phyloP scores from a whole-genome alignment of 768 basidiomycete species.

The Hygrocybe coccinea region DNA sequence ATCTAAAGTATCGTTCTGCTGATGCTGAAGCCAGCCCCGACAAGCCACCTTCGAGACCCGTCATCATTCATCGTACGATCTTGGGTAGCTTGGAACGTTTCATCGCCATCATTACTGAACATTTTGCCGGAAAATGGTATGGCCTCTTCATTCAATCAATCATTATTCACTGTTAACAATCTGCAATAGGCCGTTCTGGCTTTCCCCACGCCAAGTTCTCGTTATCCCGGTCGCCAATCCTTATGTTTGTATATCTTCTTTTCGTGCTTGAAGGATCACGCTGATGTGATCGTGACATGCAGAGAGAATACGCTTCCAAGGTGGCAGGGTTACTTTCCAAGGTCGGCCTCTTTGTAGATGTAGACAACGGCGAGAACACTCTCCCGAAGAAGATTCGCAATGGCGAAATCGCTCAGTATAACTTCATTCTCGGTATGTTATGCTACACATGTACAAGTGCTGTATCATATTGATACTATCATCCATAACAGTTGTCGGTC shows the following conservation, averaged over 20 bases:
- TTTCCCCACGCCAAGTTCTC: conserved; percentile 92
- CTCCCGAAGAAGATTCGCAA: conserved; percentile 97
- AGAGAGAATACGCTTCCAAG: conserved; percentile 89
- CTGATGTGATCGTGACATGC: conserved; percentile 15
- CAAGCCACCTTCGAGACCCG: conserved; percentile 67
- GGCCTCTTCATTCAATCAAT: conserved; percentile 20
- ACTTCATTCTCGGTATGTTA: conserved; percentile 85
- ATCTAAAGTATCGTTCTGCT: conserved; percentile 82
- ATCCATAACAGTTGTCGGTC: conserved; percentile 72
- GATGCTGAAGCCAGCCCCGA: conserved; percentile 59
- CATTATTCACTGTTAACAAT: not conserved
- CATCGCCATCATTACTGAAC: conserved; percentile 95
- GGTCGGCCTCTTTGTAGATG: conserved; percentile 81
- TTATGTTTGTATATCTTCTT: conserved; percentile 62
- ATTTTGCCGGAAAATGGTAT: conserved; percentile 96
- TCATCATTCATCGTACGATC: conserved; percentile 98
- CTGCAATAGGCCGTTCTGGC: conserved; percentile 85
- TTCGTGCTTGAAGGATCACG: not conserved
- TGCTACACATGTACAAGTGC: not conserved
- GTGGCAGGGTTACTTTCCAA: conserved; percentile 63
- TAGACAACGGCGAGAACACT: conserved; percentile 88
- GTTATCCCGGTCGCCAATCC: conserved; percentile 90
- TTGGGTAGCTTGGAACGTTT: conserved; percentile 92
- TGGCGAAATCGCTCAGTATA: conserved; percentile 95
- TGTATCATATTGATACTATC: not conserved